Percentiles rank a stretch among this genome's conserved stretches.
Conservation (phyloP, 106 monocot species). For the Dendrobium catenatum region DNA sequence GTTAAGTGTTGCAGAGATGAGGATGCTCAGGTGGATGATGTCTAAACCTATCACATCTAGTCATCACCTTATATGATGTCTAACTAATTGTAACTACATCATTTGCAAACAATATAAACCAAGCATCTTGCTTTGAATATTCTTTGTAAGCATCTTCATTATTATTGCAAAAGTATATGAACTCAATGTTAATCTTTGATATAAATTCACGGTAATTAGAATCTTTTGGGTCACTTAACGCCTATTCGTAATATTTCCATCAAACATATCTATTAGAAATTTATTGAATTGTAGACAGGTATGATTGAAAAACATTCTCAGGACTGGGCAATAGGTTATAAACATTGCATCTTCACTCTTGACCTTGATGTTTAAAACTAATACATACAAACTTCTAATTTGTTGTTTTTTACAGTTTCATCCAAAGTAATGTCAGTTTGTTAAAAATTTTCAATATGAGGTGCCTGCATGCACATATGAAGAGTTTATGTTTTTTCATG, state of each 20-base stretch:
- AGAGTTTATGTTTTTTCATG: not conserved
- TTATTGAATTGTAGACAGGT: not conserved
- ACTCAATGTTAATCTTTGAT: no score
- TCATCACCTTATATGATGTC: no score
- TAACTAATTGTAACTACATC: no score
- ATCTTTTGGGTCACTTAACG: no score
- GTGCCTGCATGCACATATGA: not conserved
- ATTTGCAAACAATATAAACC: no score
- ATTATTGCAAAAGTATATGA: no score
- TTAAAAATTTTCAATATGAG: not conserved
- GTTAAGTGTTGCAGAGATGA: no score
- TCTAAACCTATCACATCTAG: no score
- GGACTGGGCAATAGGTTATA: not conserved
- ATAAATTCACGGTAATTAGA: no score
- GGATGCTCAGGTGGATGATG: no score
- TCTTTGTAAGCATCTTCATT: no score
- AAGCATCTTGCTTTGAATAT: no score
- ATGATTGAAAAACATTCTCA: not conserved
- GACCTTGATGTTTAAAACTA: not conserved
- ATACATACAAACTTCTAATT: not conserved
- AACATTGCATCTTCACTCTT: not conserved
- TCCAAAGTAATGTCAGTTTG: not conserved
- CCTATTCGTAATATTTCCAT: not conserved
- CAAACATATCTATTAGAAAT: not conserved
- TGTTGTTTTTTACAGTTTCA: not conserved